A percentile compares a stretch with the other conserved stretches of the same genome.
Evolutionary conservation across 1,284 basidiomycete species (phyloP).

Genomic region (Leccinum colubrinum): DNA sequence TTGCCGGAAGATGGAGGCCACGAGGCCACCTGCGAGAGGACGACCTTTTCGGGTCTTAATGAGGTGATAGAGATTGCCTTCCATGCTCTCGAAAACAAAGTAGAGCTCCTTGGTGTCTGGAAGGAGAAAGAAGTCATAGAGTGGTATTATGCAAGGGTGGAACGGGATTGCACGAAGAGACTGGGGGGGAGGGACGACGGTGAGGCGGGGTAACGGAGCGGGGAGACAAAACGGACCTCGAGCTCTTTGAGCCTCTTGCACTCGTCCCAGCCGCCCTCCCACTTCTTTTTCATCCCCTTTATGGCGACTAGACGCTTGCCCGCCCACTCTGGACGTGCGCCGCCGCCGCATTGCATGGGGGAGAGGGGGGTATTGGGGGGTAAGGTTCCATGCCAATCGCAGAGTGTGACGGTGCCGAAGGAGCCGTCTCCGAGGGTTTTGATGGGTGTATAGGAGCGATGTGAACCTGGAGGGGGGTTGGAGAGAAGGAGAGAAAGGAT

Average conservation of each 20-base stretch:
- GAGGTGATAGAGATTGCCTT: constrained; percentile 99
- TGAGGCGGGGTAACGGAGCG: constrained; percentile 13
- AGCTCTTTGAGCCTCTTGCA: constrained; percentile 95
- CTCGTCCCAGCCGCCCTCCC: constrained; percentile 97
- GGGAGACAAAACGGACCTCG: constrained; percentile 60
- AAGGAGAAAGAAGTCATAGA: constrained; percentile 98
- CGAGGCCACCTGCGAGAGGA: constrained; percentile 91
- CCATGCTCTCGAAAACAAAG: constrained; percentile 99
- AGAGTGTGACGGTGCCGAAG: constrained; percentile 97
- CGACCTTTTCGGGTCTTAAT: constrained; percentile 96
- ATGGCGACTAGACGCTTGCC: constrained; percentile 96
- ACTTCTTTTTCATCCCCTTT: constrained; percentile 97
- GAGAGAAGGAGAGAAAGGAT: constrained; percentile 6
- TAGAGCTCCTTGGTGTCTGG: constrained; percentile 94
- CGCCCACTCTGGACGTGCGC: constrained; percentile 90
- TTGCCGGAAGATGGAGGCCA: constrained; percentile 94
- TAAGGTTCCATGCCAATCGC: constrained; percentile 97
- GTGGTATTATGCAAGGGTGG: constrained; percentile 96
- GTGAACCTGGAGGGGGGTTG: constrained; percentile 41
- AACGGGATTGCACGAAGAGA: constrained; percentile 92
- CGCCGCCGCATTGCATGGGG: constrained; percentile 88
- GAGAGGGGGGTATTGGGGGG: constrained; percentile 85
- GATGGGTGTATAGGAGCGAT: constrained; percentile 65
- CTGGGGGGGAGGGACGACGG: constrained; percentile 39
- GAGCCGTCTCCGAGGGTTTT: constrained; percentile 95